These are phyloP conservation scores for Tricholoma saponaceum DNA, from an alignment of 768 basidiomycete species.

Conservation along the genomic window DNA sequence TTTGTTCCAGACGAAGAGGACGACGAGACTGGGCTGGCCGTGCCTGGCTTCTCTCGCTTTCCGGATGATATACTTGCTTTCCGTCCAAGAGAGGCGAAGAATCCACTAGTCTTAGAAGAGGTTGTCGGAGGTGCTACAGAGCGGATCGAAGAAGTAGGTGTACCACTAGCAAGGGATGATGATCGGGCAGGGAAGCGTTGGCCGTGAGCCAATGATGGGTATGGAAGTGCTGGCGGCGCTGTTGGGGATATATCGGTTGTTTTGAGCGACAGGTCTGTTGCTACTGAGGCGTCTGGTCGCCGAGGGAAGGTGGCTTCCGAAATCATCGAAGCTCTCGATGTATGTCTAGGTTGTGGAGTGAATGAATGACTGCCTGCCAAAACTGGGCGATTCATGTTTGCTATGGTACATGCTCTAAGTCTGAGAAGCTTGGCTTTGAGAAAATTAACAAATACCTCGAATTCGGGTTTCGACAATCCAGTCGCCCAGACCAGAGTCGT, in stretches of 20 bases:
- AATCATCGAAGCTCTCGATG: slow-evolving; percentile 66
- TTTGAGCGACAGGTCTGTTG: slow-evolving; percentile 64
- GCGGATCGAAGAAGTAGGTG: slow-evolving; percentile 49
- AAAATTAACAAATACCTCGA: slow-evolving; percentile 41
- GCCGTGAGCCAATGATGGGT: slow-evolving; percentile 58
- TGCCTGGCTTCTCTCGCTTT: slow-evolving; percentile 19
- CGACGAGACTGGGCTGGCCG: slow-evolving; percentile 14
- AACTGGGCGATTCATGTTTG: slow-evolving; percentile 26
- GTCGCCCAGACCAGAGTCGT: slow-evolving; percentile 73
- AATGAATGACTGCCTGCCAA: slow-evolving; percentile 39
- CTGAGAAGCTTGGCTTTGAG: neutral
- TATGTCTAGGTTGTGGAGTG: slow-evolving; percentile 56
- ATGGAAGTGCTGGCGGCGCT: slow-evolving; percentile 62
- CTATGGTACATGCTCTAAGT: slow-evolving; percentile 8
- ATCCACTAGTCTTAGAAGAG: slow-evolving; percentile 48
- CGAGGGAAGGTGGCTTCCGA: slow-evolving; percentile 79
- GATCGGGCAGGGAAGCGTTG: slow-evolving; percentile 28
- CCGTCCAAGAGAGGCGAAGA: slow-evolving; percentile 73
- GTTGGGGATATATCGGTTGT: slow-evolving; percentile 48
- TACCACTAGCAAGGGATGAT: slow-evolving; percentile 27
- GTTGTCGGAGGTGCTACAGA: slow-evolving; percentile 40
- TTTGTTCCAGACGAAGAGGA: slow-evolving; percentile 21
- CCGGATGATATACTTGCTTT: slow-evolving; percentile 49
- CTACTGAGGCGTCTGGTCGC: slow-evolving; percentile 72
- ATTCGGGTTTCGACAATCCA: slow-evolving; percentile 62